Percentiles rank a stretch among this genome's conserved stretches.
Evolutionary conservation across 1,139 yeast genomes (phyloP).

Genomic region (Lodderomyces jiufengensis): DNA sequence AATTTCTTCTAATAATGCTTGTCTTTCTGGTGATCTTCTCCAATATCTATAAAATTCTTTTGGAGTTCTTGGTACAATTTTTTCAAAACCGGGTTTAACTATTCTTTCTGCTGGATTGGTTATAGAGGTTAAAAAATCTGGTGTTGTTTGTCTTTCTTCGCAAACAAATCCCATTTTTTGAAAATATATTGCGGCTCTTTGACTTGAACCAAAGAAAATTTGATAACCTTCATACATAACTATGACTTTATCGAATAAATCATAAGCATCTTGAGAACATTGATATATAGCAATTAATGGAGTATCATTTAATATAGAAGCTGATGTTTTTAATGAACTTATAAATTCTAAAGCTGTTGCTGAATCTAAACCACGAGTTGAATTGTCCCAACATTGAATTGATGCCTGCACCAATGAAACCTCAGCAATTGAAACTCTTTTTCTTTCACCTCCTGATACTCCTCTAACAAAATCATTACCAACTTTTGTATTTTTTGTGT

Average conservation of each 20-base stretch:
- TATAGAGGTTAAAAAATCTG: constrained; percentile 47
- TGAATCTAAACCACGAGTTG: constrained; percentile 59
- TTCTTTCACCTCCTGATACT: constrained; percentile 45
- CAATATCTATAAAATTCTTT: constrained; percentile 23
- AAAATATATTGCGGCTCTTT: constrained; percentile 42
- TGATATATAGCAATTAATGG: constrained; percentile 79
- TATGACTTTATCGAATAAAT: constrained; percentile 66
- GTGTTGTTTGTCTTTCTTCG: constrained; percentile 71
- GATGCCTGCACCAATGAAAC: constrained; percentile 37
- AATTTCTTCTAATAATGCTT: constrained; percentile 16
- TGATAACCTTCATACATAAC: constrained; percentile 46
- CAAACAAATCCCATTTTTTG: constrained; percentile 52
- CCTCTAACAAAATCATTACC: constrained; percentile 34
- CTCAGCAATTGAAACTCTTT: constrained; percentile 44
- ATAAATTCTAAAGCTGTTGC: constrained; percentile 69
- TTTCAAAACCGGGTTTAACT: constrained; percentile 44
- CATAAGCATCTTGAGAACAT: constrained; percentile 31
- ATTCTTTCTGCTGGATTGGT: constrained; percentile 68
- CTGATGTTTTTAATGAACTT: constrained; percentile 61
- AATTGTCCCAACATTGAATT: constrained; percentile 58
- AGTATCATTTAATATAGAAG: constrained; percentile 55
- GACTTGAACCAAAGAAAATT: constrained; percentile 58
- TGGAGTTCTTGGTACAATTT: constrained; percentile 23
- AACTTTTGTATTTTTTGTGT: constrained; percentile 21
- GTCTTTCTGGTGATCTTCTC: constrained; percentile 21